Evolutionary conservation across 371 early-diverging fungal genomes (phyloP).

Genomic region (Syncephalastrum racemosum): DNA sequence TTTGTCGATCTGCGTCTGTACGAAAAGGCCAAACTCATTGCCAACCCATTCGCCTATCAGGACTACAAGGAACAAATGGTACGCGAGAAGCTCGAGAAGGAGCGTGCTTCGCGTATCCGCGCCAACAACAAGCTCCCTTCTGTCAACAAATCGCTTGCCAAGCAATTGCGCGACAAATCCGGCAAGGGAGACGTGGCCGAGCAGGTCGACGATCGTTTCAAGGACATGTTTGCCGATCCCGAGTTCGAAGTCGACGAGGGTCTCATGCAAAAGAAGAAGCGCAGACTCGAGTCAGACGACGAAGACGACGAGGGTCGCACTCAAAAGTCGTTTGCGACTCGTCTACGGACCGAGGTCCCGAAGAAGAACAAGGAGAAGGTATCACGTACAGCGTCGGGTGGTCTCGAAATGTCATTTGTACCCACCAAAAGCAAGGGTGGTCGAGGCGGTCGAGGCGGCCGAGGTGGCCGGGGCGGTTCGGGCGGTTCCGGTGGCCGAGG

Average conservation of each 20-base stretch:
- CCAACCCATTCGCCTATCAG: conserved; percentile 97
- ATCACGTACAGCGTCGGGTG: conserved; percentile 62
- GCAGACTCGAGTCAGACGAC: conserved; percentile 40
- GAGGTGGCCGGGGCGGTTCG: neutral
- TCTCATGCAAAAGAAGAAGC: conserved; percentile 29
- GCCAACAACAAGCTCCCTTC: conserved; percentile 85
- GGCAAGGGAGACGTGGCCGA: conserved; percentile 51
- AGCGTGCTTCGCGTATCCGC: conserved; percentile 87
- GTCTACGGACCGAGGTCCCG: conserved; percentile 29
- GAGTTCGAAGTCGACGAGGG: conserved; percentile 92
- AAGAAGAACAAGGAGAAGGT: conserved; percentile 37
- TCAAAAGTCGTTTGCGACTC: conserved; percentile 44
- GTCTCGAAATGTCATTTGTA: conserved; percentile 68
- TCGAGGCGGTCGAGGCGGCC: neutral
- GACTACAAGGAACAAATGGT: conserved; percentile 81
- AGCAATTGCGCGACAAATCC: conserved; percentile 62
- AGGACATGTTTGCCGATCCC: conserved; percentile 85
- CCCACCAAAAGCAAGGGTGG: conserved; percentile 18
- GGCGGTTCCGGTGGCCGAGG: conserved; percentile 1
- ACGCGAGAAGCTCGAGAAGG: conserved; percentile 82
- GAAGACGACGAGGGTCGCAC: conserved; percentile 36
- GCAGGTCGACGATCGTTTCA: conserved; percentile 78
- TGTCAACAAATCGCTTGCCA: conserved; percentile 86
- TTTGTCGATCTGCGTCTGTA: conserved; percentile 94
- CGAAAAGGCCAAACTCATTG: conserved; percentile 93